phyloP scores from a whole-genome alignment of 495 filamentous ascomycete genomes.

The Neohortaea acidophila region DNA sequence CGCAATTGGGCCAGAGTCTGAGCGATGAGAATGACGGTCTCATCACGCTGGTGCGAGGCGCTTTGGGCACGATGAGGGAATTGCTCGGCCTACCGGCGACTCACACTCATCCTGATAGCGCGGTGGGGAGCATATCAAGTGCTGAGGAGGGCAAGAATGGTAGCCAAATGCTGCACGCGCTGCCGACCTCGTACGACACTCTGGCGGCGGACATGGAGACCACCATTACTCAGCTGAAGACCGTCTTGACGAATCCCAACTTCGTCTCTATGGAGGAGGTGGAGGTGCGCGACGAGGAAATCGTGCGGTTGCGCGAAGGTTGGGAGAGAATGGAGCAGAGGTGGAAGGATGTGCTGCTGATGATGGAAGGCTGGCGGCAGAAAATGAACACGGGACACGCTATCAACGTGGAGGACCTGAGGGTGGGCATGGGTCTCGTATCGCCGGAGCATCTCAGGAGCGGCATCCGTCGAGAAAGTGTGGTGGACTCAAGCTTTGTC shows the following conservation, averaged over 20 bases:
- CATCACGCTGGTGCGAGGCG: conserved; percentile 54
- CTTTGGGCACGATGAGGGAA: conserved; percentile 55
- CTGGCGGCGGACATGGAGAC: conserved; percentile 55
- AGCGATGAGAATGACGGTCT: conserved; percentile 90
- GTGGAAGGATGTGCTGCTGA: conserved; percentile 73
- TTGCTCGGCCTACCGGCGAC: conserved; percentile 54
- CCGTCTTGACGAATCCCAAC: conserved; percentile 78
- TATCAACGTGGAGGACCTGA: conserved; percentile 69
- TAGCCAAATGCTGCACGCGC: conserved; percentile 24
- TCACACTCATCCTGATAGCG: conserved; percentile 4
- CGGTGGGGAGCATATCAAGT: conserved; percentile 12
- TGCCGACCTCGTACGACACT: conserved; percentile 51
- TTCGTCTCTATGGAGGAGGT: conserved; percentile 96
- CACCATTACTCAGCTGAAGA: conserved; percentile 64
- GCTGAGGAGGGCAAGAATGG: conserved; percentile 30
- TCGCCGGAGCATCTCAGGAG: conserved; percentile 7
- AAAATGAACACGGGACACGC: conserved; percentile 68
- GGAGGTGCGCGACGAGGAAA: conserved; percentile 78
- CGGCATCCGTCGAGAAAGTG: not conserved
- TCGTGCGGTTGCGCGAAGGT: conserved; percentile 59
- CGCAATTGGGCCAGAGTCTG: conserved; percentile 68
- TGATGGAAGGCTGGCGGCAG: conserved; percentile 89
- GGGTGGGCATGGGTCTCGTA: conserved; percentile 43
- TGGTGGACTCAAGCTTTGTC: conserved; percentile 2
- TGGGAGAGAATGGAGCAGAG: conserved; percentile 84